Percentiles rank a stretch among this genome's conserved stretches.
Conservation (phyloP, 2,329 filamentous ascomycete genomes). For the Beauveria brongniartii region DNA sequence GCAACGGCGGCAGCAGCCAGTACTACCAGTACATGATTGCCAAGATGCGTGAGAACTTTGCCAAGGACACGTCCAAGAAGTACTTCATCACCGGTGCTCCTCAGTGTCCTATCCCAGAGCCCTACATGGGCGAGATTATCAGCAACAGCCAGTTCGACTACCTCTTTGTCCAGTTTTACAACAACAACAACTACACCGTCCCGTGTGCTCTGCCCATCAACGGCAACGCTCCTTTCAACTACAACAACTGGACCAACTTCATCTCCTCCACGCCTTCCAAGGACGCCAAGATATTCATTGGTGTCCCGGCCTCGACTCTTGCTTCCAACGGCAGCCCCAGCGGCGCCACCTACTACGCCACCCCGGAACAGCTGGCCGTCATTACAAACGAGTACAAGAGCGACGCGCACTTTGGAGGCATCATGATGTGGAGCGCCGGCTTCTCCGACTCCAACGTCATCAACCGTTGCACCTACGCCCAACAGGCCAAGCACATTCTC, state of each 20-base stretch:
- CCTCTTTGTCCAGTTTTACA: conserved; percentile 40
- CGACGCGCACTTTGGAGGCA: conserved; percentile 25
- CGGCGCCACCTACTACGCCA: conserved; percentile 27
- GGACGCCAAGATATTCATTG: conserved; percentile 22
- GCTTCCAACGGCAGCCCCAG: conserved; percentile 26
- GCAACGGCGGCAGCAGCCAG: conserved; percentile 15
- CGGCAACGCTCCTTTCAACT: conserved; percentile 16
- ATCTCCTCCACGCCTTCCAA: conserved; percentile 19
- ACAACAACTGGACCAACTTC: conserved; percentile 19
- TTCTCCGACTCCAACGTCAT: conserved; percentile 27
- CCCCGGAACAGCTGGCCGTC: conserved; percentile 22
- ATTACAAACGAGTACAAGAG: conserved; percentile 22
- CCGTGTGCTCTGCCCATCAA: conserved; percentile 12
- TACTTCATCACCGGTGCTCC: conserved; percentile 40
- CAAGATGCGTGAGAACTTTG: conserved; percentile 17
- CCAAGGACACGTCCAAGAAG: conserved; percentile 8
- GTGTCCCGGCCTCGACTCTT: conserved; percentile 22
- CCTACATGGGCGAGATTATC: conserved; percentile 36
- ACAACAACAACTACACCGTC: conserved; percentile 33
- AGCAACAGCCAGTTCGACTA: conserved; percentile 29
- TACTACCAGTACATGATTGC: conserved; percentile 16
- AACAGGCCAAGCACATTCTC: conserved; percentile 30
- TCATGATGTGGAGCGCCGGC: conserved; percentile 35
- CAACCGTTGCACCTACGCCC: conserved; percentile 33
- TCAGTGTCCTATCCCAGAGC: conserved; percentile 31